Conservation (phyloP, 208 protist genomes). For the Crithidia fasciculata region DNA sequence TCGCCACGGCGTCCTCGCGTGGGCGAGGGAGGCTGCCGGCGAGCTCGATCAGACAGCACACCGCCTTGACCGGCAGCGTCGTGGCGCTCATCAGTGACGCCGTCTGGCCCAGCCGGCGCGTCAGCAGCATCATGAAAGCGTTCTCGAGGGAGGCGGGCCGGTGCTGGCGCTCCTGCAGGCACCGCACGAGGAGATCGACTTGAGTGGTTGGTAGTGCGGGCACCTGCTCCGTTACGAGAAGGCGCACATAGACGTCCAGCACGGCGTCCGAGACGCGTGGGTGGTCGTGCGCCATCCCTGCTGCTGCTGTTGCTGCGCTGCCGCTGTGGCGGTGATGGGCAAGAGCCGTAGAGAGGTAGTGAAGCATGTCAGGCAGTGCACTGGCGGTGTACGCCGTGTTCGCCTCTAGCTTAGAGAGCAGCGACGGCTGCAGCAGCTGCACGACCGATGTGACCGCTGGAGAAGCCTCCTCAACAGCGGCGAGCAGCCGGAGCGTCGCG, state of each 20-base stretch:
- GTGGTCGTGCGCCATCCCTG: background rate
- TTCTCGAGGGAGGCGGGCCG: slow-evolving; percentile 47
- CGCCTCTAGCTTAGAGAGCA: slow-evolving; percentile 22
- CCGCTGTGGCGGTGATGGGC: background rate
- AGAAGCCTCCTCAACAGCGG: slow-evolving; percentile 14
- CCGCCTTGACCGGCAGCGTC: slow-evolving; percentile 14
- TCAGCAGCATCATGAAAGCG: slow-evolving; percentile 61
- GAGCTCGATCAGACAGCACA: slow-evolving; percentile 25
- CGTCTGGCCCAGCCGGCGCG: slow-evolving; percentile 59
- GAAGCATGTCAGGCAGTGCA: slow-evolving; percentile 16
- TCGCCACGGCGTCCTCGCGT: slow-evolving; percentile 4
- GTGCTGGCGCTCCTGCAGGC: slow-evolving; percentile 42
- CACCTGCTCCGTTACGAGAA: slow-evolving; percentile 39
- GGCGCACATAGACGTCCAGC: slow-evolving; percentile 64
- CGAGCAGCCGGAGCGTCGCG: slow-evolving; percentile 21
- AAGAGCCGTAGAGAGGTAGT: slow-evolving; percentile 15
- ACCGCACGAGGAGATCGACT: slow-evolving; percentile 39
- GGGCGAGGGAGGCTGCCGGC: slow-evolving; percentile 7
- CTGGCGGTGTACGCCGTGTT: slow-evolving; percentile 5
- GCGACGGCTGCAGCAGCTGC: slow-evolving; percentile 7
- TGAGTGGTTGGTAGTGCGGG: slow-evolving; percentile 9
- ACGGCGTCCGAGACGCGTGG: slow-evolving; percentile 51
- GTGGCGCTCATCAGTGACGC: slow-evolving; percentile 15
- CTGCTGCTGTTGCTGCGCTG: background rate
- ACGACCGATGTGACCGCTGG: slow-evolving; percentile 2